Evolutionary conservation across 768 basidiomycete species (phyloP).

Genomic region (Albatrellus ellisii): DNA sequence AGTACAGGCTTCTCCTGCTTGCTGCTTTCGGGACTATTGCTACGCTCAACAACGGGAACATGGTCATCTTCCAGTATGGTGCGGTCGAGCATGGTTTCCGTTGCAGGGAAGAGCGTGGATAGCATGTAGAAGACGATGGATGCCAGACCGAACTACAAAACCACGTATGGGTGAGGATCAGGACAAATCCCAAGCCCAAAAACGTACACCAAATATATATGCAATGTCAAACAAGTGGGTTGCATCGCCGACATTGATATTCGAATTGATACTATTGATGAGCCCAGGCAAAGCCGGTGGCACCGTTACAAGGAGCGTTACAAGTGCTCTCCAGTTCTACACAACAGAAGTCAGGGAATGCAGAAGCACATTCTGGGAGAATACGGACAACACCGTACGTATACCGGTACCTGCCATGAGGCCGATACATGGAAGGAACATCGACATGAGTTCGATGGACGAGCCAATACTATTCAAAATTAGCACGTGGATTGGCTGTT

Average conservation of each 20-base stretch:
- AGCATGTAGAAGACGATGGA: slow-evolving; percentile 8
- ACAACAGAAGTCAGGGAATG: background rate
- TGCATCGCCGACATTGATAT: slow-evolving; percentile 46
- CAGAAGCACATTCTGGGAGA: background rate
- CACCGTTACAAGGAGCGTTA: slow-evolving; percentile 54
- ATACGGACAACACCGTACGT: slow-evolving; percentile 57
- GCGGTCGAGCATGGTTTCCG: slow-evolving; percentile 12
- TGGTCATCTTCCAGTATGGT: slow-evolving; percentile 4
- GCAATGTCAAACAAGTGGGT: slow-evolving; percentile 52
- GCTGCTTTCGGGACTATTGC: no score
- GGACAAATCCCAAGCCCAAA: no score
- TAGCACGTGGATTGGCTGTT: background rate
- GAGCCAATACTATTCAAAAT: slow-evolving; percentile 50
- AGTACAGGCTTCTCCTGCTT: no score
- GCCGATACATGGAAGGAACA: slow-evolving; percentile 76
- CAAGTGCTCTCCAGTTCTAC: slow-evolving; percentile 77
- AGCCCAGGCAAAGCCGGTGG: slow-evolving; percentile 68
- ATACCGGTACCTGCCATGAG: slow-evolving; percentile 70
- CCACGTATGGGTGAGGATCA: background rate
- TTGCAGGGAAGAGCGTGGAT: slow-evolving; percentile 9
- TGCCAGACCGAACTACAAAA: slow-evolving; percentile 8
- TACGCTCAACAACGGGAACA: no score
- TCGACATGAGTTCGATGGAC: slow-evolving; percentile 61
- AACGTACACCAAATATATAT: slow-evolving; percentile 60
- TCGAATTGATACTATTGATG: slow-evolving; percentile 56